These are phyloP conservation scores for Ceratocystis harringtonii DNA, from an alignment of 2,329 filamentous ascomycete genomes.

Conservation along the genomic window DNA sequence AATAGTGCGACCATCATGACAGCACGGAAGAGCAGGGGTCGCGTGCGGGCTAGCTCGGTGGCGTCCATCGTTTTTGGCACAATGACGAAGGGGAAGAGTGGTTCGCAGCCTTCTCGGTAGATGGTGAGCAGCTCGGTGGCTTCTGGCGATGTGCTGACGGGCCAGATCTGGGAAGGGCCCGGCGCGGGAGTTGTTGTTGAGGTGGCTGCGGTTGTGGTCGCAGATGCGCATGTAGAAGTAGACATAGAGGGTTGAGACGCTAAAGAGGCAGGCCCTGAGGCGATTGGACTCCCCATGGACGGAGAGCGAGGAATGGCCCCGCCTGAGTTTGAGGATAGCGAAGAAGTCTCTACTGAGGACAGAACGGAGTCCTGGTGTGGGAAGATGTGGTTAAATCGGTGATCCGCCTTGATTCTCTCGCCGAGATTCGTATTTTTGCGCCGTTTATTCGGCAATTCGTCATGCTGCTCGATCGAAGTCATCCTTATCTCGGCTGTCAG, in stretches of 20 bases:
- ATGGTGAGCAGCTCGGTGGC: constrained; percentile 28
- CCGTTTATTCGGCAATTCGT: not conserved
- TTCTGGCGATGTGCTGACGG: constrained; percentile 25
- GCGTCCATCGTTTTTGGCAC: constrained; percentile 27
- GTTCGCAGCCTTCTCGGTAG: constrained; percentile 25
- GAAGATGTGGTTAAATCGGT: constrained; percentile 9
- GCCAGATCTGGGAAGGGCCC: constrained; percentile 13
- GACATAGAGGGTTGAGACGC: constrained; percentile 4
- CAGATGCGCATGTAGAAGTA: not conserved
- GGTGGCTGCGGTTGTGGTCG: constrained; percentile 11
- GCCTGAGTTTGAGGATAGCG: not conserved
- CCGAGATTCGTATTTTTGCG: not conserved
- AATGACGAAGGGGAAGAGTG: constrained; percentile 33
- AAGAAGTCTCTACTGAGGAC: not conserved
- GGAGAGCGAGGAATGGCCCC: not conserved
- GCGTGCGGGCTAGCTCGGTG: constrained; percentile 25
- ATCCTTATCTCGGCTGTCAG: not conserved
- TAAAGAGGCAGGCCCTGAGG: not conserved
- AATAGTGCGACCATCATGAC: constrained; percentile 32
- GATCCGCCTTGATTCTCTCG: not conserved
- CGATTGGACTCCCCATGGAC: not conserved
- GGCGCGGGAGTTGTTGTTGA: constrained; percentile 15
- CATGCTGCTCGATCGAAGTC: not conserved
- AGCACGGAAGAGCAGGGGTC: constrained; percentile 36
- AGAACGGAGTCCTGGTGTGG: not conserved